Conservation (phyloP, 1,139 yeast genomes). For the Diutina pseudorugosa region DNA sequence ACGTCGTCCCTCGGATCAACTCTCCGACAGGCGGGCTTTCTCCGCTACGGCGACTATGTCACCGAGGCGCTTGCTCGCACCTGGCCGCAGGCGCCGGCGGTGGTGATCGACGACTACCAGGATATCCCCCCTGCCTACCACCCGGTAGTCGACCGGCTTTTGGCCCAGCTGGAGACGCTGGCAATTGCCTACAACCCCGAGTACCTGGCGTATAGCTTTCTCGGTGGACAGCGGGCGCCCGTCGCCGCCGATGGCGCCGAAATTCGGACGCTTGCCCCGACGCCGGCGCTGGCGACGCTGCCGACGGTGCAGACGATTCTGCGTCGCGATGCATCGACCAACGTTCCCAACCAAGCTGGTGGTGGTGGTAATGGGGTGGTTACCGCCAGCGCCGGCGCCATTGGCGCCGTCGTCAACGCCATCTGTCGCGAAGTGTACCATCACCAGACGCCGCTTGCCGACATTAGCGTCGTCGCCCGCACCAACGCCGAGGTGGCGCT, state of each 20-base stretch:
- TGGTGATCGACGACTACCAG: conserved; percentile 1
- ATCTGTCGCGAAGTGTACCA: not conserved
- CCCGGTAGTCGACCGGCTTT: not conserved
- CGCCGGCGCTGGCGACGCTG: not conserved
- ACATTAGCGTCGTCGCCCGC: not conserved
- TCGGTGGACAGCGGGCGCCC: not conserved
- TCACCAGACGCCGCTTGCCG: not conserved
- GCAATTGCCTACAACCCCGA: not conserved
- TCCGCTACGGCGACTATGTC: not conserved
- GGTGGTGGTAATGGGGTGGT: no score
- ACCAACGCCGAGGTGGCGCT: not conserved
- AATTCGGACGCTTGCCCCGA: not conserved
- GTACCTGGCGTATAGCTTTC: not conserved
- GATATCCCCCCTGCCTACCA: not conserved
- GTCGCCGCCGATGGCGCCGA: not conserved
- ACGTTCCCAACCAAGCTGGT: not conserved
- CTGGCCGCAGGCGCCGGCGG: not conserved
- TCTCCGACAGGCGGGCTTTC: not conserved
- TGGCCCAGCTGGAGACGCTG: not conserved
- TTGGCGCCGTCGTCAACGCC: not conserved
- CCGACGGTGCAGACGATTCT: not conserved
- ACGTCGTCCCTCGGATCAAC: not conserved
- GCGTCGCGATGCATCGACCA: not conserved
- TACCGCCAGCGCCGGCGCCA: not conserved
- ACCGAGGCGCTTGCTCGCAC: not conserved